Evolutionary conservation across 768 basidiomycete genomes (phyloP), one percentile per base, ranked within the genome.

Genomic region (Termitomyces sp.): DNA sequence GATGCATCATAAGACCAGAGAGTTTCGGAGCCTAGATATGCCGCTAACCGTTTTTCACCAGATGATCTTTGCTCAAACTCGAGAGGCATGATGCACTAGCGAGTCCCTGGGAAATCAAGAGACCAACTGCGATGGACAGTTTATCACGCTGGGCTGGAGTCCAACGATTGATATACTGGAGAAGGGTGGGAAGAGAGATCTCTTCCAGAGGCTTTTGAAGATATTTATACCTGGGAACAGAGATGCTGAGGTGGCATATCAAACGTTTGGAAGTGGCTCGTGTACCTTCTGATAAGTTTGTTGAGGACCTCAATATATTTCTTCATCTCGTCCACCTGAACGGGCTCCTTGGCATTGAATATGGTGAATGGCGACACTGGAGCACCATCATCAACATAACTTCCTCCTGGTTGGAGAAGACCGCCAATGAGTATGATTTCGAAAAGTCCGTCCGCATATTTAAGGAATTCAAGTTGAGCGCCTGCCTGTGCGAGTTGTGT

Each of bases 381-480:
- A 21, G 89, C 87, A 48, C 85, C 86, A 59, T 94, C 92, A 57
- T 97, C 94, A 73, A 98, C 66, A 75, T 91, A 95, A 66, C 79
- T 84, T 59, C 96, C 96, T 51, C 96, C 96, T 19, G 96, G 97
- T 74, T 98, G 95, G 65, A 99, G 85, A 61, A 99, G 88, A 41
- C 94, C 93, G 48, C 96, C 96, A 68, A 95, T 89, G 67, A 99
- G 84, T 69, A 98, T 82, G 77, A 97, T 84, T 76, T 99, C 95
- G 74, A 97, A 98, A 66, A 98, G 87, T 55, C 89, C 82, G 66
- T 97, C 95, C 74, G 93, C 91, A 87, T 98, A 98, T 78, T 97
- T 97, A 73, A 95, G 86, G 68, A 86, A 89, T 75, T 99, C 97
- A 72, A 99, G 89, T 48, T 91, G 87, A 25, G 89, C 85, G 42